phyloP scores from a whole-genome alignment of 345 rosid species.

The Kandelia obovata region DNA sequence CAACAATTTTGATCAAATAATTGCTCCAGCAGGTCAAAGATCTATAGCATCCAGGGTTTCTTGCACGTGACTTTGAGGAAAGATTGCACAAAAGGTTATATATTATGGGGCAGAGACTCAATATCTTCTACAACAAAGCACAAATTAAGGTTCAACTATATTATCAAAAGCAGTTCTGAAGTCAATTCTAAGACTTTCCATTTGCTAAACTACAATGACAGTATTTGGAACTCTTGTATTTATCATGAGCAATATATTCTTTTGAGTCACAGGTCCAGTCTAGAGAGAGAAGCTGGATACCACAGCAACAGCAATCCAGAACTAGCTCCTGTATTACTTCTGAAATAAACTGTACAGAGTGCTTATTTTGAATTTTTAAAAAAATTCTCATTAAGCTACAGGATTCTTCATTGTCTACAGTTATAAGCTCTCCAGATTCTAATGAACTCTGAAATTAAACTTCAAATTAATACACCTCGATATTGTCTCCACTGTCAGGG shows the following conservation, averaged over 20 bases:
- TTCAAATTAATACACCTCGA: slow-evolving; percentile 44
- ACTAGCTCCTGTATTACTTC: too few relatives aligned
- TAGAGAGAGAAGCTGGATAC: too few relatives aligned
- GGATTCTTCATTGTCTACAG: not conserved
- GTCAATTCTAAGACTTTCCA: too few relatives aligned
- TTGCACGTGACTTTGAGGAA: not conserved
- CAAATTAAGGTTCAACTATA: too few relatives aligned
- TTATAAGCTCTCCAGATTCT: not conserved
- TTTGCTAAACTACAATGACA: too few relatives aligned
- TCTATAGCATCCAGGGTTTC: not conserved
- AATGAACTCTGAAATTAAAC: not conserved
- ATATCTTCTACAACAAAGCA: too few relatives aligned
- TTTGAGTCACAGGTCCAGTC: too few relatives aligned
- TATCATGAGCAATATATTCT: too few relatives aligned
- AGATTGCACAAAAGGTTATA: not conserved
- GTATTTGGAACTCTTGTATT: too few relatives aligned
- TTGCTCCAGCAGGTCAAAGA: not conserved
- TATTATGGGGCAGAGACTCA: not conserved
- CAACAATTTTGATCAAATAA: not conserved
- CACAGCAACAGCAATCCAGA: too few relatives aligned
- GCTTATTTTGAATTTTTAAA: not conserved
- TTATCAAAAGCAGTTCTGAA: too few relatives aligned
- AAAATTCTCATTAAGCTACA: not conserved
- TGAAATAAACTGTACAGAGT: too few relatives aligned
- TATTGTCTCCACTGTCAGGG: slow-evolving; percentile 62